Base-by-base conservation (phyloP, 106 monocot genomes). In the Dioscorea dumetorum region DNA sequence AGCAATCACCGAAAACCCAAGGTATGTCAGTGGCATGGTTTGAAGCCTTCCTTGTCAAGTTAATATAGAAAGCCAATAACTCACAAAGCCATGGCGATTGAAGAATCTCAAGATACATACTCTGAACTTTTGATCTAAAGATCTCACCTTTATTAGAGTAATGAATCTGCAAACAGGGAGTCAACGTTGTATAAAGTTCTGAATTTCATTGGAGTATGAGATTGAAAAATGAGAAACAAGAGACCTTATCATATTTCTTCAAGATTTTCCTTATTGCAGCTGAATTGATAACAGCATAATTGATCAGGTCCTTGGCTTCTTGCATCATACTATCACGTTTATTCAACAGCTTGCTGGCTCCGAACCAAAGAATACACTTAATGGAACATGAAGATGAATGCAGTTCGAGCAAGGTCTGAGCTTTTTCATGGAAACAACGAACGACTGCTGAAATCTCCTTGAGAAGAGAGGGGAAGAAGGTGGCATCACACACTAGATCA, bases 51-150 rank as follows among this genome's bases (percentile, higher is more conserved):
- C 69, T 58, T 58, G 74, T 85, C 73, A 73, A 35, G 64, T 95
- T 95, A 34, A 95, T 83, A 68, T 86, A 85, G 31, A 91, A 91
- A 4, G 94, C 87, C 81, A 91, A 69, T 52, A 95, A 35, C 70
- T 95, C 88, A n/a, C 77, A 83, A 0, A 95, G 81, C 94, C 94
- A 95, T 56, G 94, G 94, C 22, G 91, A 95, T 50, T 88, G 87
- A 49, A 95, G 91, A 51, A 91, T 83, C 74, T 95, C 91, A 60
- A 95, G 88, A 34, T 81, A 85, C 83, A 91, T 65, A 20, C 69
- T 71, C 72, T 85, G 88, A 6, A 83, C 88, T 53, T 78, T 68
- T 15, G 80, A 75, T 73, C 72, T 83, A 63, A 95, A 95, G 16
- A 72, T 83, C 59, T 86, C 88, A 8, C 91, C 94, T 82, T 95